Conservation (phyloP, 257 asterid genomes). For the Solanum acaule region DNA sequence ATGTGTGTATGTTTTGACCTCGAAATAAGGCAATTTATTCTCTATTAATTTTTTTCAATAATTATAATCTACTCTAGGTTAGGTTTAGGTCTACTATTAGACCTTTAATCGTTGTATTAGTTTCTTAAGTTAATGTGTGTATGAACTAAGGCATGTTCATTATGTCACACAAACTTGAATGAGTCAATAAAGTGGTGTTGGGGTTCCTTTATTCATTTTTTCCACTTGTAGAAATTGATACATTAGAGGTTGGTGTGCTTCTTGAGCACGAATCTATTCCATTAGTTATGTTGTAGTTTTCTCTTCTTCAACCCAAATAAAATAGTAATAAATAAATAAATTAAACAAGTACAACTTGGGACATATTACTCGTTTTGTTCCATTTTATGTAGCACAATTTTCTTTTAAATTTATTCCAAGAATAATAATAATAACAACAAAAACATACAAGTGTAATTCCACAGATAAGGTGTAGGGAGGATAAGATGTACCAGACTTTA, state of each 20-base stretch:
- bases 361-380: neutral
- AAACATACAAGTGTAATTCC: no score
- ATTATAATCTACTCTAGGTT: neutral
- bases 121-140: neutral
- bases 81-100: neutral
- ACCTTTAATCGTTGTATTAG: no score
- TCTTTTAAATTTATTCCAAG: neutral
- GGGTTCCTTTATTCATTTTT: neutral
- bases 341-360: neutral
- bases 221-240: neutral
- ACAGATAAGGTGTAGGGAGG: rapidly evolving
- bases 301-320: neutral
- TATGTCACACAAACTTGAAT: neutral
- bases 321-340: neutral
- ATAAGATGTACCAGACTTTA: neutral
- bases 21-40: neutral
- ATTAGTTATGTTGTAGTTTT: neutral
- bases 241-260: neutral
- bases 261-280: neutral
- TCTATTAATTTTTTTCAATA: neutral
- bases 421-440: no score
- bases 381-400: neutral
- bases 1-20: neutral
- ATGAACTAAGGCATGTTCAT: neutral
- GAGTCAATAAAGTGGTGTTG: neutral